Percentiles rank a stretch among this genome's conserved stretches.
phyloP scores from a whole-genome alignment of 2,329 filamentous ascomycete species.

The Chaetothyriales sp. region DNA sequence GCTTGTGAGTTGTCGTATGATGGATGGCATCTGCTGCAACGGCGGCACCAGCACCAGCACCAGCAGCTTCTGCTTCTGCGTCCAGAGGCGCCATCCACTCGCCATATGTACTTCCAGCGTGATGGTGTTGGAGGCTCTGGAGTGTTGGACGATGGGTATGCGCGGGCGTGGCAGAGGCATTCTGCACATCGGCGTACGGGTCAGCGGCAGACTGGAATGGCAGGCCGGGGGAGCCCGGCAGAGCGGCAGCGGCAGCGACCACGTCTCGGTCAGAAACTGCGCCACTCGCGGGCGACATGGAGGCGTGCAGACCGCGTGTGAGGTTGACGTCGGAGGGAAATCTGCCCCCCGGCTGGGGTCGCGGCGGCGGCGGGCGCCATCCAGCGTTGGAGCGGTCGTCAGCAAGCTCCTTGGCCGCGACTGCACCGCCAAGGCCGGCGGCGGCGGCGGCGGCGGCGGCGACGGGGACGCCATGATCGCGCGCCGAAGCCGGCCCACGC shows the following conservation, averaged over 20 bases:
- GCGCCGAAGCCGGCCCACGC: constrained; percentile 18
- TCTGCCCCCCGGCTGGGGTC: constrained; percentile 83
- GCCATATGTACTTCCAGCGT: constrained; percentile 31
- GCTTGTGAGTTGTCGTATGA: background rate
- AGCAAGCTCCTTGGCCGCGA: constrained; percentile 16
- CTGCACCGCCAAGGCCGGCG: constrained; percentile 25
- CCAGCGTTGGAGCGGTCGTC: constrained; percentile 20
- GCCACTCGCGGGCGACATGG: constrained; percentile 67
- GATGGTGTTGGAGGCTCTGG: constrained; percentile 8
- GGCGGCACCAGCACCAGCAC: constrained; percentile 14
- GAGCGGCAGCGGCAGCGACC: constrained; percentile 44
- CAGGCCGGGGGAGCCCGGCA: constrained; percentile 36
- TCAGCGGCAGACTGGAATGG: constrained; percentile 14
- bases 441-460: constrained; percentile 25
- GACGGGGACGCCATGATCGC: constrained; percentile 20
- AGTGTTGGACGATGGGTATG: constrained; percentile 1
- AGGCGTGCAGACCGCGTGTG: constrained; percentile 69
- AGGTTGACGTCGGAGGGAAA: constrained; percentile 91
- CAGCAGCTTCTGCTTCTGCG: constrained; percentile 18
- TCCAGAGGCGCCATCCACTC: constrained; percentile 42
- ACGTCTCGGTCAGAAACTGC: constrained; percentile 57
- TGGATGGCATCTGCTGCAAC: background rate
- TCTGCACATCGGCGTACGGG: constrained; percentile 8
- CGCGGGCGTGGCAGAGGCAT: background rate
- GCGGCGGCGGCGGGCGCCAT: constrained; percentile 37